Evolutionary conservation across 2,329 filamentous ascomycete species (phyloP).

Genomic region (Pyrenochaeta sp.): DNA sequence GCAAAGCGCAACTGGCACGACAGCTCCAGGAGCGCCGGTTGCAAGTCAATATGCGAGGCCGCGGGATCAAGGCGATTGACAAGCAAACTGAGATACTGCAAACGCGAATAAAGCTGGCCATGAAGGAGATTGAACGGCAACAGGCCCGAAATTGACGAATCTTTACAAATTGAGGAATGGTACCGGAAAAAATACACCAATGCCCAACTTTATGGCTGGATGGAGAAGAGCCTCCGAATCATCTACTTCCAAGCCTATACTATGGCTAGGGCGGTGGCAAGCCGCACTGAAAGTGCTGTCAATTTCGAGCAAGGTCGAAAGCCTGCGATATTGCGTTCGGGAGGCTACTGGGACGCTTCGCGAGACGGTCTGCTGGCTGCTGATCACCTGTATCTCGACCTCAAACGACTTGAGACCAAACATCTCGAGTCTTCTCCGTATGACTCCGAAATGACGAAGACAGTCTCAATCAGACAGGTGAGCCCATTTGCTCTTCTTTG

Average conservation of each 20-base stretch:
- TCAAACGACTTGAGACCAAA: neutral
- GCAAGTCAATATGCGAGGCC: too few relatives aligned
- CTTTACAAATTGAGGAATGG: too few relatives aligned
- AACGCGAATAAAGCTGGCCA: too few relatives aligned
- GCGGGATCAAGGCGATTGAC: too few relatives aligned
- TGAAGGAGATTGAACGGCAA: too few relatives aligned
- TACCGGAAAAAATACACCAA: neutral
- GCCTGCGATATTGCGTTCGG: neutral
- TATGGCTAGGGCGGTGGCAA: neutral
- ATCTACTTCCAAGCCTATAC: neutral
- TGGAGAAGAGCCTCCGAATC: neutral
- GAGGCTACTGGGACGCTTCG: neutral
- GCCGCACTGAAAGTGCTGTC: neutral
- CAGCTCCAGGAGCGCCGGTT: too few relatives aligned
- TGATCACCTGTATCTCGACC: neutral
- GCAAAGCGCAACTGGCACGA: too few relatives aligned
- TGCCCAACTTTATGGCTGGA: neutral
- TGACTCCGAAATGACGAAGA: neutral
- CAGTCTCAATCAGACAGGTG: neutral
- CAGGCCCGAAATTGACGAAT: neutral
- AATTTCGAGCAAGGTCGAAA: neutral
- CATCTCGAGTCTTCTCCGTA: neutral
- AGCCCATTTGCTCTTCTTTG: neutral
- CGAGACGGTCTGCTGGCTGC: neutral
- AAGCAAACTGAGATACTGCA: too few relatives aligned